Evolutionary conservation across 495 filamentous ascomycete genomes (phyloP).

Genomic region (Aspergillus wentii): DNA sequence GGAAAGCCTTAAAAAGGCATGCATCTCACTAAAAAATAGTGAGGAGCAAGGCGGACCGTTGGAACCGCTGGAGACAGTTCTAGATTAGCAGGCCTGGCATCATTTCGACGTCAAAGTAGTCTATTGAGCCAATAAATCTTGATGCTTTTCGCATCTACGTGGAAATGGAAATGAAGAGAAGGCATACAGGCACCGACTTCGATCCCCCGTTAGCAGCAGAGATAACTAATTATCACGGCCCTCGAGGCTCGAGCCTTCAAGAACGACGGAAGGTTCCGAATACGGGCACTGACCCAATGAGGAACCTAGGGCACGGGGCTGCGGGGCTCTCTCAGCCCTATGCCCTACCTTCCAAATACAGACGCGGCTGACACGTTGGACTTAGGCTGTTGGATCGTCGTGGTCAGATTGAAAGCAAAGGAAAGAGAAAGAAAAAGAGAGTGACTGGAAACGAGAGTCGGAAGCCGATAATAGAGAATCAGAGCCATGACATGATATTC

Average conservation of each 20-base stretch:
- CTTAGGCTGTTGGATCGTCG: constrained; percentile 1
- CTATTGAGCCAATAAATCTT: too few species aligned
- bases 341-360: constrained; percentile 28
- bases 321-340: constrained; percentile 8
- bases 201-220: too few species aligned
- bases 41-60: too few species aligned
- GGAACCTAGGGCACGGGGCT: constrained; percentile 20
- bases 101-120: too few species aligned
- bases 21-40: constrained; percentile 7
- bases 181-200: too few species aligned
- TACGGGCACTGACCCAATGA: not conserved
- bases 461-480: constrained; percentile 1
- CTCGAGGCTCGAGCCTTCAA: too few species aligned
- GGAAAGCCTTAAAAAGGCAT: too few species aligned
- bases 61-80: too few species aligned
- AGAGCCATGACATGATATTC: constrained; percentile 20
- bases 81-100: not conserved
- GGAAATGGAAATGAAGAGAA: too few species aligned
- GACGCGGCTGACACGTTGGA: constrained; percentile 23
- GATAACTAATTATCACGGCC: too few species aligned
- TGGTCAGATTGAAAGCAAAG: too few species aligned
- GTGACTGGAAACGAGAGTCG: not conserved
- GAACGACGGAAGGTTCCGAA: not conserved
- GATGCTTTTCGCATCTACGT: too few species aligned
- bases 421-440: not conserved